These are phyloP conservation scores for Ceratobasidium theobromae DNA, from an alignment of 1,284 basidiomycete species.

Conservation along the genomic window DNA sequence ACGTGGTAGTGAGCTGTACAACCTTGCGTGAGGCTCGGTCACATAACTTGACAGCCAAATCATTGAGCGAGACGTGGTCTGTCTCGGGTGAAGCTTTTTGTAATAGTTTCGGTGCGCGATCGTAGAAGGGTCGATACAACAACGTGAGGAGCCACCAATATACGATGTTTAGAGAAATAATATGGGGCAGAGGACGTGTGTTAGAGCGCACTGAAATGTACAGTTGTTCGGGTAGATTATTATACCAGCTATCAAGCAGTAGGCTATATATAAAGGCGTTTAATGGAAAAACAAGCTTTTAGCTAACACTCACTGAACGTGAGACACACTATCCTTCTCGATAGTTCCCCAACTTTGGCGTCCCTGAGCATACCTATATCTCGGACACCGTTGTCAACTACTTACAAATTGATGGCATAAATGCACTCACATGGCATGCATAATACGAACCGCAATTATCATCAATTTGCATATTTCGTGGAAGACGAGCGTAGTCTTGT, in stretches of 20 bases:
- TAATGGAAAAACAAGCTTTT: too few species aligned
- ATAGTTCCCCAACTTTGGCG: neutral
- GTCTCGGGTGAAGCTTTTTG: constrained; percentile 39
- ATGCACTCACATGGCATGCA: constrained; percentile 59
- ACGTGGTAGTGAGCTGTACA: constrained; percentile 51
- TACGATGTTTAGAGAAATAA: constrained; percentile 61
- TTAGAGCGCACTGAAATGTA: constrained; percentile 51
- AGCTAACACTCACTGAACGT: constrained; percentile 60
- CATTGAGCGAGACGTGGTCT: constrained; percentile 50
- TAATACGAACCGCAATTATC: constrained; percentile 56
- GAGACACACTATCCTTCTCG: constrained; percentile 38
- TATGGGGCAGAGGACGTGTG: constrained; percentile 56
- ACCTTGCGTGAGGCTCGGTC: constrained; percentile 63
- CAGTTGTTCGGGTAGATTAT: constrained; percentile 51
- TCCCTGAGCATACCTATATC: neutral
- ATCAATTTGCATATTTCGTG: constrained; percentile 57
- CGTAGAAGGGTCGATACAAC: constrained; percentile 65
- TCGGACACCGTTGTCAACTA: too few species aligned
- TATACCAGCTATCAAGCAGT: constrained; percentile 62
- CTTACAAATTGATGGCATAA: too few species aligned
- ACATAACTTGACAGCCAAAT: constrained; percentile 47
- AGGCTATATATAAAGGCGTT: constrained; percentile 46
- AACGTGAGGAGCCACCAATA: constrained; percentile 67
- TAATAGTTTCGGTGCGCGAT: constrained; percentile 42
- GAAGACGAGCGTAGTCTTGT: constrained; percentile 53